Base-by-base conservation (phyloP, 768 basidiomycete species). In the Lenzites betulinus region DNA sequence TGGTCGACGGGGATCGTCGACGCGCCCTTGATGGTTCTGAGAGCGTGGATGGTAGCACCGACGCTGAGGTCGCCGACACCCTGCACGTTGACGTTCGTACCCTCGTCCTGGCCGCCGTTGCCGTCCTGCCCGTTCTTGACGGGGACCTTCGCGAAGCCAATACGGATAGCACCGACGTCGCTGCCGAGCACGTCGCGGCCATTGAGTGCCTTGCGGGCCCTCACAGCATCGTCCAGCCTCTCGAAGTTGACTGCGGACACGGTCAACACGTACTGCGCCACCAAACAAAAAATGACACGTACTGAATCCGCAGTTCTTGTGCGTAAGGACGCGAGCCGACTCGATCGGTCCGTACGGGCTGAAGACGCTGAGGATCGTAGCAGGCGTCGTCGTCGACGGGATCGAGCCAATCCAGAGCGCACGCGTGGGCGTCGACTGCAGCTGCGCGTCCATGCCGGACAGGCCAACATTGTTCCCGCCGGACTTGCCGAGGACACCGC, bases 351-450 rank as follows among this genome's bases (percentile, higher is more conserved):
- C 97, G 69, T 93, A 99, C 20, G 95, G 94, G 67, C 94, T 94
- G 72, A 99, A 99, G 42, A 99, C 92, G 67, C 93, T 95, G 52
- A 98, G 75, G 64, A 99, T 91, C 2, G 93, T 95, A 2, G 92
- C 92, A 8, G 97, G 93, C 6, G 94, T 97, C 12, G 96, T 98
- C 3, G 91, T 92, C 2, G 90, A 90, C 11, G 97, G 97, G 68
- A 99, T 97, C 43, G 92, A 94, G 6, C 97, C 97, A 69, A 99
- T 92, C 96, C 97, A 99, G 22, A 98, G 81, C 1, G 96, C 96
- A 59, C 97, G 81, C 1, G 97, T 98, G 4, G 97, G 97, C 41
- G 91, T 88, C 9, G 90, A 90, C 73, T 95, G 94, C 23, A 93
- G 75, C 71, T 94, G 92, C 9, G 90, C 87, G 63, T 93, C 93